Evolutionary conservation across 768 basidiomycete species (phyloP), one percentile per base, ranked within the genome.

Genomic region (Mycena albidolilacea): DNA sequence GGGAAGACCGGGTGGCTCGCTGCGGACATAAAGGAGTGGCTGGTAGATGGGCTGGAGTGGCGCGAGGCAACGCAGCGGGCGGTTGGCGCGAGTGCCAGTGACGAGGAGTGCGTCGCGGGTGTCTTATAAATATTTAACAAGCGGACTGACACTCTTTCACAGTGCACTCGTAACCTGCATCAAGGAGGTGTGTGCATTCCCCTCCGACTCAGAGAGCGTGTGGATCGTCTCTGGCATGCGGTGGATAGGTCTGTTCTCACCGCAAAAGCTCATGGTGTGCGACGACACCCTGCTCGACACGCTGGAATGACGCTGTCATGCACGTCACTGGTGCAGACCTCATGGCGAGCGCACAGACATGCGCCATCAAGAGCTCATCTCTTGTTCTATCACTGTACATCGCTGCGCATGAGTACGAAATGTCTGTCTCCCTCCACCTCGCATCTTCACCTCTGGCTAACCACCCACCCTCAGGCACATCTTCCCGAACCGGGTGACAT

Each of bases 211-310:
- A 6, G 96, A 97, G 81, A 85, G 88, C 59, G 83, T 85, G 65
- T 90, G 96, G 69, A 95, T 99, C 83, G 87, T 96, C 78, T 93
- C 95, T 17, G 98, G 97, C 37, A 84, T 98, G 77, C 90, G 92
- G 77, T 96, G 97, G 94, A 93, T 98, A 80, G 97, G 97, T 39
- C 87, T 98, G 55, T 95, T 99, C 87, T 96, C 95, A 23, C 74
- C 81, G 2, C 90, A 90, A 43, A 87, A 88, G 69, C 89, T 91
- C 41, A 84, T 80, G 41, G 86, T 91, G 2, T 89, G 93, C 54
- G 90, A 85, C 38, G 87, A 87, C 38, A 97, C 93, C 83, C 87
- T 97, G 76, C 90, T 99, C 76, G 96, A 98, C 83, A 97, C 97
- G 7, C 92, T 50, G n/a, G n/a, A n/a, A n/a, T n/a, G n/a, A n/a